These are phyloP conservation scores for Lycium barbarum DNA, from an alignment of 257 asterid species.

Conservation along the genomic window DNA sequence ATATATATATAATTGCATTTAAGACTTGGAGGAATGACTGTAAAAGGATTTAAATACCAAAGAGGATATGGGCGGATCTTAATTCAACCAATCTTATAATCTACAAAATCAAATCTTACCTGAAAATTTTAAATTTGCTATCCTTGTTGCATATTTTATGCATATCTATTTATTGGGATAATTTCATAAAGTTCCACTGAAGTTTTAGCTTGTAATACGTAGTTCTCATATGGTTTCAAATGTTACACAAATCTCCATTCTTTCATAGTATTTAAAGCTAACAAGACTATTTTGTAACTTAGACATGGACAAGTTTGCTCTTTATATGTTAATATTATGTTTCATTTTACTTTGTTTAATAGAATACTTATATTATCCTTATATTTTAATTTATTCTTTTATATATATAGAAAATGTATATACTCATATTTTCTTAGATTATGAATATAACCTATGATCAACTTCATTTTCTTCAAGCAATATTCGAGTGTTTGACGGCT, in stretches of 20 bases:
- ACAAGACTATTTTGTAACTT: not conserved
- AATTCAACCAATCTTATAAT: not conserved
- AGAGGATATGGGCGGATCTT: conserved; percentile 11
- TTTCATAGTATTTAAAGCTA: not conserved
- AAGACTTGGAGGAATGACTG: not conserved
- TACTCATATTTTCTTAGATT: too few relatives aligned
- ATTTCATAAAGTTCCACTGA: not conserved
- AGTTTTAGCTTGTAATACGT: not conserved
- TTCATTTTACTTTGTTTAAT: not conserved
- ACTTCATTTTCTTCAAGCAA: too few relatives aligned
- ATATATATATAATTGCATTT: not conserved
- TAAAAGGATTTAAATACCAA: not conserved
- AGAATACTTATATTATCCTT: not conserved
- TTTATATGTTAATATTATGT: too few relatives aligned
- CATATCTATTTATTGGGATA: not conserved
- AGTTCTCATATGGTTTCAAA: not conserved
- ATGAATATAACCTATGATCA: too few relatives aligned
- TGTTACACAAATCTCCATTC: not conserved
- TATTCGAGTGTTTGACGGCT: too few relatives aligned
- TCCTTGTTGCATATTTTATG: not conserved
- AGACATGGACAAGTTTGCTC: not conserved
- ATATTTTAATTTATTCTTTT: too few relatives aligned
- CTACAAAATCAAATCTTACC: not conserved
- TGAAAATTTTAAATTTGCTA: not conserved
- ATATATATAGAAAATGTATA: too few relatives aligned